Evolutionary conservation across 2,329 filamentous ascomycete species (phyloP), one percentile per base, ranked within the genome.

Genomic region (Pseudogymnoascus sp.): DNA sequence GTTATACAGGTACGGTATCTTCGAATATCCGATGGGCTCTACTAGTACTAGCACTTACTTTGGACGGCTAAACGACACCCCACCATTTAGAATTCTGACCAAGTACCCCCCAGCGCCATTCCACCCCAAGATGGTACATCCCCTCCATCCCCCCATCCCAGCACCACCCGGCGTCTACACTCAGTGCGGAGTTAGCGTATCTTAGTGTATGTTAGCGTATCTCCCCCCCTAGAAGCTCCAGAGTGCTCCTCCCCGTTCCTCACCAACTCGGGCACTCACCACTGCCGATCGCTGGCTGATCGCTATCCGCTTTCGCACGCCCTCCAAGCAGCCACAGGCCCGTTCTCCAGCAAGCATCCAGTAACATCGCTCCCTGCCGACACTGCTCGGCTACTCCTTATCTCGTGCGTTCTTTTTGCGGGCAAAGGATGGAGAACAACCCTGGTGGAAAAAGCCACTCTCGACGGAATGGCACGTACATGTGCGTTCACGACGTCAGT

Each of bases 31-130:
- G 42, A 47, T 26, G 21, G 26, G n/a, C n/a, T n/a, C n/a, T n/a
- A n/a, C n/a, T n/a, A n/a, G n/a, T n/a, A n/a, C n/a, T n/a, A n/a
- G n/a, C n/a, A n/a, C n/a, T n/a, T n/a, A n/a, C n/a, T n/a, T 9
- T 9, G 26, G 7, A 57, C 47, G 47, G 47, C 47, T 57, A 57
- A 57, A 57, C n/a, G n/a, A 13, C 7, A 38, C 44, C 23, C 28
- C 23, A 26, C 44, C 26, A 33, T 57, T 57, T 57, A 57, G 47
- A 57, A 57, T 57, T 57, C 47, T 57, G 26, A 57, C 47, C 26
- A 57, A 33, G 47, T 57, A 57, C 26, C 26, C 6, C 9, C 10
- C n/a, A 47, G 21, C 26, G 28, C 47, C 26, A 19, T 33, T 33
- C 8, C 19, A 31, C n/a, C 47, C 47, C 47, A 31, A 33, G 9